Evolutionary conservation across 306 rosid genomes (phyloP).

Genomic region (Cucurbita ficifolia): DNA sequence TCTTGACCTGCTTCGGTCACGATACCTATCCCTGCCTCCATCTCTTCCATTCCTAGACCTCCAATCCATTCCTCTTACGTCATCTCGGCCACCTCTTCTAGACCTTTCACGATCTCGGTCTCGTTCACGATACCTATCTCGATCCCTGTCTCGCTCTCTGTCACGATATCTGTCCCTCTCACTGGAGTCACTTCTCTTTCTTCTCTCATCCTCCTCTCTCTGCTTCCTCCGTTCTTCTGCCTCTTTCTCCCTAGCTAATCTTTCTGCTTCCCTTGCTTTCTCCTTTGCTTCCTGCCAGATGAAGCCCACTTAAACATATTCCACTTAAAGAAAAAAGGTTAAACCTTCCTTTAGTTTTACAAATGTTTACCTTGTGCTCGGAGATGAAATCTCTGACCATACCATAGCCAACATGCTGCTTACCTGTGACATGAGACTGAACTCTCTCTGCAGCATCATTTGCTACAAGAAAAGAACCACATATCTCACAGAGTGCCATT

Average conservation of each 20-base stretch:
- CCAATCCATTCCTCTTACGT: conserved; percentile 56
- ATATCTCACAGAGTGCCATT: conserved; percentile 94
- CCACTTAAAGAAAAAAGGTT: conserved; percentile 4
- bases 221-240: conserved; percentile 73
- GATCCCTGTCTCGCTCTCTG: conserved; percentile 58
- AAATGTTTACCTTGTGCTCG: conserved; percentile 54
- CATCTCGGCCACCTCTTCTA: conserved; percentile 61
- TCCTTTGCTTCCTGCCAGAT: conserved; percentile 61
- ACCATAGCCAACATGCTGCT: conserved; percentile 99
- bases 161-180: conserved; percentile 63
- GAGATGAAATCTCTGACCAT: conserved; percentile 88
- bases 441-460: conserved; percentile 98
- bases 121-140: conserved; percentile 59
- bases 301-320: background rate
- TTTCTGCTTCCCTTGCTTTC: conserved; percentile 76
- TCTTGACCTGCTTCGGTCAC: conserved; percentile 72
- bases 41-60: conserved; percentile 75
- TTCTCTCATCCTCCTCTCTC: conserved; percentile 62
- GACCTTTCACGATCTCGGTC: conserved; percentile 60
- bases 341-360: conserved; percentile 1
- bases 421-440: conserved; percentile 92
- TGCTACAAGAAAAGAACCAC: conserved; percentile 98
- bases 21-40: conserved; percentile 65
- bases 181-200: conserved; percentile 54
- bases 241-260: conserved; percentile 71